Percentiles rank a stretch among this genome's conserved stretches.
Evolutionary conservation across 2,329 filamentous ascomycete species (phyloP).

Genomic region (Phialophora chinensis): DNA sequence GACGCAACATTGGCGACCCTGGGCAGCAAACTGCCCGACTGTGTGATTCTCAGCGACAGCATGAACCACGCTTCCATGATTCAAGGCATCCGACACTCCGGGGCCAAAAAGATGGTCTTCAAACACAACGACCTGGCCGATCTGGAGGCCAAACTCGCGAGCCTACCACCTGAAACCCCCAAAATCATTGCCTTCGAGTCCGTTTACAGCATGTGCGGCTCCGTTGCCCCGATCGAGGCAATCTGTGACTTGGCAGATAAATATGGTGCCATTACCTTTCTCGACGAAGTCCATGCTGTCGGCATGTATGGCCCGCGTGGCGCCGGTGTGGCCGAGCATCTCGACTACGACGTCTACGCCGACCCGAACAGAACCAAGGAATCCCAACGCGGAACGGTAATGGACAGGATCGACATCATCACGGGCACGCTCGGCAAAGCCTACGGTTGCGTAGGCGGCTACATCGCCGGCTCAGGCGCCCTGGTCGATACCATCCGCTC

Average conservation of each 20-base stretch:
- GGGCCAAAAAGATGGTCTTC: constrained; percentile 96
- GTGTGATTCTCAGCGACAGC: constrained; percentile 96
- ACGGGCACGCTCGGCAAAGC: constrained; percentile 97
- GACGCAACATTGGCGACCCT: constrained; percentile 95
- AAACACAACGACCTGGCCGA: constrained; percentile 97
- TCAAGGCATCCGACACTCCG: constrained; percentile 96
- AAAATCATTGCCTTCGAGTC: constrained; percentile 99
- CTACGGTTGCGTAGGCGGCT: constrained; percentile 96
- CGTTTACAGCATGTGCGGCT: constrained; percentile 99
- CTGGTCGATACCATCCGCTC: constrained; percentile 93
- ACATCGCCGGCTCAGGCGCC: constrained; percentile 87
- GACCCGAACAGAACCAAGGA: constrained; percentile 65
- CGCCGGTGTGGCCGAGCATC: constrained; percentile 94
- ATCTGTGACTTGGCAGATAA: constrained; percentile 97
- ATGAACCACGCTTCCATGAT: constrained; percentile 99
- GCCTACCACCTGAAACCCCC: constrained; percentile 80
- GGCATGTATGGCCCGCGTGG: constrained; percentile 98
- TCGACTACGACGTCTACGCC: constrained; percentile 87
- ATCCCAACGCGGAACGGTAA: constrained; percentile 72
- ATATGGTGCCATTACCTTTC: constrained; percentile 95
- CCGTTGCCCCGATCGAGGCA: constrained; percentile 90
- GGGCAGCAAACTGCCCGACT: constrained; percentile 95
- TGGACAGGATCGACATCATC: constrained; percentile 97
- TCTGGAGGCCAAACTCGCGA: constrained; percentile 88
- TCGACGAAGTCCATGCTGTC: constrained; percentile 98